Base-by-base conservation (phyloP, 2,329 filamentous ascomycete genomes). In the Ophiocordyceps camponoti-floridani region DNA sequence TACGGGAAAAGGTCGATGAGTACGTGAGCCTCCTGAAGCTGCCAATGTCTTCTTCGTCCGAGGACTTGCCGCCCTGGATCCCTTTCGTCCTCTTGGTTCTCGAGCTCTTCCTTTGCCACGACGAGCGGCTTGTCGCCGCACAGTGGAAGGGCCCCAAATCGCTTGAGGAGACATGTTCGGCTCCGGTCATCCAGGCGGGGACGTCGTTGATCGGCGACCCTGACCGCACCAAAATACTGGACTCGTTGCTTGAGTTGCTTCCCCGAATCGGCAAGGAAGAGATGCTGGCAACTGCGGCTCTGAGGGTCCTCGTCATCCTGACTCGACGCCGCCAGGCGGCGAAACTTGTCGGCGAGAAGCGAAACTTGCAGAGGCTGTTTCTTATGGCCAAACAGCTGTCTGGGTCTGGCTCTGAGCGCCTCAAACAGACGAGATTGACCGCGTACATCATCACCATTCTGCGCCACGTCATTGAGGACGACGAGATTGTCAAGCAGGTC, bases 311-410 rank as follows among this genome's bases (percentile, higher is more conserved):
- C 31, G 84, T 94, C 28, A 87, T 95, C 48, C 68, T 98, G 28
- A 95, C 91, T 1, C 77, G 93, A 19, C 75, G 77, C 47, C 80
- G 86, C 43, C 68, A 75, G 13, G 70, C 93, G 48, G 88, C 91
- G 2, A 73, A 77, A 50, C 68, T 73, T 41, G 72, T 96, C 42
- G 84, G 85, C 5, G 83, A 94, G 58, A 94, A 87, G 65, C 83
- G 80, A 57, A 93, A 94, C 53, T 70, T 98, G 43, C 84, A 91
- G 56, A 76, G 86, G 27, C 68, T 98, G 19, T 96, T 98, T 61
- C 75, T 95, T 44, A 94, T 96, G 84, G 79, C 89, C 46, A 94
- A 93, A 60, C 89, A 96, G 59, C 75, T 96, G 47, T 80, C 85
- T 18, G 84, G 83, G 26, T 73, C 79, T 28, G 82, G 84, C 7